Conservation (phyloP, 1,284 basidiomycete genomes). For the Cystobasidium slooffiae region DNA sequence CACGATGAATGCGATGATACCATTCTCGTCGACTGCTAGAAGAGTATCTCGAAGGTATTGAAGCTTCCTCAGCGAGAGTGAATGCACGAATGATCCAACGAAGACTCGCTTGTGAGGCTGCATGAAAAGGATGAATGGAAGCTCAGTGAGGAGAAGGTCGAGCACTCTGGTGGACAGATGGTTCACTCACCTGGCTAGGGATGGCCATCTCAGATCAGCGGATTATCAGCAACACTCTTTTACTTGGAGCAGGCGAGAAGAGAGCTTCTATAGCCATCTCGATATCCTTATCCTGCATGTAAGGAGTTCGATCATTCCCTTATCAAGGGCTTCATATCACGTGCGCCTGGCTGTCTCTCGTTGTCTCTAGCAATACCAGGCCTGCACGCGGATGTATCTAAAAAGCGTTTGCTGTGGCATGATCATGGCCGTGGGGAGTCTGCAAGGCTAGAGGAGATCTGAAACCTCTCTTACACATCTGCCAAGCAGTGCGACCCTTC, state of each 20-base stretch:
- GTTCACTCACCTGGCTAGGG: not conserved
- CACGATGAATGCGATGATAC: slow-evolving; percentile 72
- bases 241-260: no score
- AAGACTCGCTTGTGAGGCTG: slow-evolving; percentile 59
- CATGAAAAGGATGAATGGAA: not conserved
- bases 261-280: not conserved
- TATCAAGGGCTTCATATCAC: not conserved
- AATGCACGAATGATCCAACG: slow-evolving; percentile 72
- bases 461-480: no score
- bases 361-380: no score
- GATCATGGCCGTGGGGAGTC: no score
- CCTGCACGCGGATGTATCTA: no score
- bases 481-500: no score
- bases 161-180: no score
- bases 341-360: not conserved
- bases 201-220: not conserved
- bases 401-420: no score
- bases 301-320: not conserved
- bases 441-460: no score
- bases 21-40: slow-evolving; percentile 65
- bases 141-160: not conserved
- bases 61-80: slow-evolving; percentile 64
- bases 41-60: slow-evolving; percentile 65
- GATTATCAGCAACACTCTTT: not conserved
- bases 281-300: not conserved